Conservation (phyloP, 1,284 basidiomycete species). For the Prillingera fragicola region DNA sequence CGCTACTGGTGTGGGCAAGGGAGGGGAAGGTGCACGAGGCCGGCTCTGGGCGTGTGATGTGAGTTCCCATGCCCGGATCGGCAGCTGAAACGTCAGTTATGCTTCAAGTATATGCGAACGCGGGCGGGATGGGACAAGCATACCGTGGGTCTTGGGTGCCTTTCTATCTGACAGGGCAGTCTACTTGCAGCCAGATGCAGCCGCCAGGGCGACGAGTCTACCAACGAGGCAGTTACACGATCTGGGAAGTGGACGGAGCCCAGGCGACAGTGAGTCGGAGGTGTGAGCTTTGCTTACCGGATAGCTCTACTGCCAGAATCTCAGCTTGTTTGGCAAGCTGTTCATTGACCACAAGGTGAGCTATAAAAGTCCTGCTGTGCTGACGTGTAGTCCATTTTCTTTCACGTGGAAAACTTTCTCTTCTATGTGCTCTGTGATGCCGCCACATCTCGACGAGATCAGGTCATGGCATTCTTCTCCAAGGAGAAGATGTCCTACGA, state of each 20-base stretch:
- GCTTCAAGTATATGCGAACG: constrained; percentile 94
- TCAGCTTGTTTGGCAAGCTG: constrained; percentile 94
- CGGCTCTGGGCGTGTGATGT: constrained; percentile 48
- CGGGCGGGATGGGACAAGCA: constrained; percentile 67
- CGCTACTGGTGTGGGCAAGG: constrained; percentile 58
- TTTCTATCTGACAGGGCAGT: constrained; percentile 50
- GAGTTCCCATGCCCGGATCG: constrained; percentile 9
- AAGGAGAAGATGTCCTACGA: constrained; percentile 98
- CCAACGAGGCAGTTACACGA: constrained; percentile 78
- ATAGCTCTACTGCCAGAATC: constrained; percentile 90
- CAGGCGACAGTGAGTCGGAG: constrained; percentile 62
- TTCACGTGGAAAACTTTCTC: constrained; percentile 65
- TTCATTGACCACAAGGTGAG: constrained; percentile 88
- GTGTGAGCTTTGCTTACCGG: background rate
- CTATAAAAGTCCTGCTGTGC: background rate
- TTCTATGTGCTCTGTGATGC: constrained; percentile 93
- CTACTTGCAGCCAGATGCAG: constrained; percentile 62
- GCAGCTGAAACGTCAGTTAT: constrained; percentile 51
- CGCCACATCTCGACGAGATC: constrained; percentile 63
- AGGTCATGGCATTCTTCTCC: constrained; percentile 90
- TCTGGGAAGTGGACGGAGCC: constrained; percentile 94
- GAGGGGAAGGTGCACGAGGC: constrained; percentile 43
- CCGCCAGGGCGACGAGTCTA: constrained; percentile 91
- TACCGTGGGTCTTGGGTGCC: constrained; percentile 53
- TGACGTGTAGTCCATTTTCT: constrained; percentile 69